Base-by-base conservation (phyloP, 1,139 yeast genomes). In the Scheffersomyces lignicola region DNA sequence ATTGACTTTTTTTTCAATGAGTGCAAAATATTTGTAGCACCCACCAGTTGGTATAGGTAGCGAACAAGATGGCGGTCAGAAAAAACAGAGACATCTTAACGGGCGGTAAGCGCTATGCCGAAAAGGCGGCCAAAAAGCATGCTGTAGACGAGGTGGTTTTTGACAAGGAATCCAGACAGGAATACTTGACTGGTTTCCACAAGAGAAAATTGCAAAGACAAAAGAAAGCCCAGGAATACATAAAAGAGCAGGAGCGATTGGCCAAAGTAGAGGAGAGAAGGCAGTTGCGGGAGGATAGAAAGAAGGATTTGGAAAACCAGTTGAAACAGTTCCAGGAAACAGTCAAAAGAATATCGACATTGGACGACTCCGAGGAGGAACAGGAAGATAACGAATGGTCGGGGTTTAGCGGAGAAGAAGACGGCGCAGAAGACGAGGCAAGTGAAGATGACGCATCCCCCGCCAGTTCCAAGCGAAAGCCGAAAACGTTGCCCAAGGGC, bases 101-200 rank as follows among this genome's bases (percentile, higher is more conserved):
- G 3, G 95, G 95, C 13, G 96, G 95, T 48, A 80, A 84, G 60
- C 77, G 75, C 49, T 89, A 89, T 60, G 83, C 82, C n/a, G 71
- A 71, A 41, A 70, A 78, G 60, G 63, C 85, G 65, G 65, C 77
- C 40, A 80, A 76, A 49, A 77, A 76, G 50, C 80, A 76, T 48
- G 74, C 88, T 21, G 89, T 82, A 3, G 89, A 78, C 23, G 96
- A 87, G 54, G 94, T 90, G 23, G 78, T 76, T 2, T 90, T 87
- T 56, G 92, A 90, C 60, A 77, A 79, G 46, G 84, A 76, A 24
- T 75, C 81, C 17, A 68, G 96, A 56, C 62, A 69, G 24, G 96
- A 90, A 41, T 92, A 82, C 58, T 67, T 92, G 48, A 92, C 97
- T 1, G 98, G 98, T 22, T 92, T 92, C 57, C 98, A 92, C 59